A percentile compares a stretch with the other conserved stretches of the same genome.
These are phyloP conservation scores for Tubosaeta sp. DNA, from an alignment of 768 basidiomycete genomes.

Conservation along the genomic window DNA sequence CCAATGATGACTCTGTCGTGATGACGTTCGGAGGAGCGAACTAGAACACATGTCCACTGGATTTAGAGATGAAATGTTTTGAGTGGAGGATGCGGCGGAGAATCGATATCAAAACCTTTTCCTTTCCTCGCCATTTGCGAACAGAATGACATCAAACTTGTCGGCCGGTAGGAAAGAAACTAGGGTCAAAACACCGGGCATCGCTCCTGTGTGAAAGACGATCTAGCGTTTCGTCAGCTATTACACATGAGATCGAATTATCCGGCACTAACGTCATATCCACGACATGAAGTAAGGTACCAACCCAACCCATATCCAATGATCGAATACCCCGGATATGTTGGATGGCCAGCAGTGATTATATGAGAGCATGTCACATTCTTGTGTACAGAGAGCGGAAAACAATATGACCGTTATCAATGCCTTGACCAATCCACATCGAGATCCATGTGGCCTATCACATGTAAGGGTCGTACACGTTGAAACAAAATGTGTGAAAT, in stretches of 20 bases:
- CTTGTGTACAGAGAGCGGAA: constrained; percentile 30
- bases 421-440: constrained; percentile 33
- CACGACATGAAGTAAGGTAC: constrained; percentile 34
- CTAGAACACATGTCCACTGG: not conserved
- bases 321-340: constrained; percentile 24
- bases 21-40: not conserved
- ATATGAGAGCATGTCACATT: constrained; percentile 31
- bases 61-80: constrained; percentile 3
- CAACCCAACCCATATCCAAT: constrained; percentile 42
- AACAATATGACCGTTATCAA: constrained; percentile 28
- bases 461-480: not conserved
- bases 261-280: constrained; percentile 34
- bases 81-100: constrained; percentile 14
- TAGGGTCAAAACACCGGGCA: constrained; percentile 32
- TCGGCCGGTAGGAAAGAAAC: constrained; percentile 35
- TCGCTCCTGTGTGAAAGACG: constrained; percentile 30
- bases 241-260: not conserved
- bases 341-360: constrained; percentile 13
- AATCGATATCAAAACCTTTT: constrained; percentile 4
- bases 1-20: constrained; percentile 9
- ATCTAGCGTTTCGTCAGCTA: constrained; percentile 21
- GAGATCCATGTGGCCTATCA: constrained; percentile 39
- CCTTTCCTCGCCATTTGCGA: constrained; percentile 29
- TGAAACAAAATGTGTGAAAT: too few species aligned
- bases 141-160: constrained; percentile 32